Evolutionary conservation across 352 stramenopile species (phyloP).

Genomic region (Phytophthora sp.): DNA sequence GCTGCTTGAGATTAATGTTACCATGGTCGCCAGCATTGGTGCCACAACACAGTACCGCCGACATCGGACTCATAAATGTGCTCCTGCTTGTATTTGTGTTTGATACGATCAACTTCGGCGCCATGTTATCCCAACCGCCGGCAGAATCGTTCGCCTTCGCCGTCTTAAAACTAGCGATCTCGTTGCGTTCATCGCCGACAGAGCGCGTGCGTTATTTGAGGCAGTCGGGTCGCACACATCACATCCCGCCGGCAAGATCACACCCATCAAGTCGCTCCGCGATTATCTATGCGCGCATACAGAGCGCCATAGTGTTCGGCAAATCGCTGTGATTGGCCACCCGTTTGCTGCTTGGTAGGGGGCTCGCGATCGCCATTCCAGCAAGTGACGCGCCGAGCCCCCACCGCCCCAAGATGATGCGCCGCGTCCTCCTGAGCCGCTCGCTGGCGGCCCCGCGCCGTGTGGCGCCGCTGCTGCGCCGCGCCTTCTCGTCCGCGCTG

Average conservation of each 20-base stretch:
- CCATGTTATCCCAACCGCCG: too few relatives aligned
- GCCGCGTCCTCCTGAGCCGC: conserved; percentile 43
- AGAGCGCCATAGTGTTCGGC: background rate
- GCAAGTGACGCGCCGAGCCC: conserved; percentile 18
- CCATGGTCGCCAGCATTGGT: too few relatives aligned
- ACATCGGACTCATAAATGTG: too few relatives aligned
- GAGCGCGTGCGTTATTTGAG: too few relatives aligned
- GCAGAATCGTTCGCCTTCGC: too few relatives aligned
- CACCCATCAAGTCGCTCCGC: conserved; percentile 30
- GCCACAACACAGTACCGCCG: too few relatives aligned
- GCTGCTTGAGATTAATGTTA: too few relatives aligned
- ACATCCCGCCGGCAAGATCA: background rate
- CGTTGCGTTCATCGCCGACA: too few relatives aligned
- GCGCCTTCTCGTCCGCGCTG: conserved; percentile 56
- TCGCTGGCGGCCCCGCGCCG: conserved; percentile 25
- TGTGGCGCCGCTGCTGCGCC: conserved; percentile 22
- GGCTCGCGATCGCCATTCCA: conserved; percentile 12
- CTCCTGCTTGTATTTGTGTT: too few relatives aligned
- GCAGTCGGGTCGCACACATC: too few relatives aligned
- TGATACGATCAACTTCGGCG: too few relatives aligned
- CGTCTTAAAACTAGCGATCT: too few relatives aligned
- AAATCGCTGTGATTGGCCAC: conserved; percentile 11
- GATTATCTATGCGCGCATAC: conserved; percentile 22
- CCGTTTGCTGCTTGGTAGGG: conserved; percentile 33
- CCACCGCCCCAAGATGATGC: conserved; percentile 29